Evolutionary conservation across 2,329 filamentous ascomycete genomes (phyloP).

Genomic region (Colletotrichum echinochloae): DNA sequence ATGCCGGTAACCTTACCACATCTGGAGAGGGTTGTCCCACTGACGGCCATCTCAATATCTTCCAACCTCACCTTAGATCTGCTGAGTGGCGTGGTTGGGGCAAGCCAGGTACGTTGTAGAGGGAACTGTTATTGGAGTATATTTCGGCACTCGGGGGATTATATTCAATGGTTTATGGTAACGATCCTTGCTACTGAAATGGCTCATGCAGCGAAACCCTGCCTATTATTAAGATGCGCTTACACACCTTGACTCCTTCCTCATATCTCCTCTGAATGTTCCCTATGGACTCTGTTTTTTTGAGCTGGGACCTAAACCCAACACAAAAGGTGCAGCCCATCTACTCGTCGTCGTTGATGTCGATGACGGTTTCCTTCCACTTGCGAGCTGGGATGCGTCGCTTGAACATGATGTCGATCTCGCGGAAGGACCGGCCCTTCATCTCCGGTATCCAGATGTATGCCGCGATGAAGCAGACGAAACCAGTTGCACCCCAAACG

Average conservation of each 20-base stretch:
- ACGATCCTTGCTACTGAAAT: background rate
- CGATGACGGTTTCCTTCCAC: constrained; percentile 66
- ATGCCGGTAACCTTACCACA: background rate
- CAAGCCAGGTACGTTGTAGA: background rate
- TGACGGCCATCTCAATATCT: too few species aligned
- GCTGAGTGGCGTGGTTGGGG: too few species aligned
- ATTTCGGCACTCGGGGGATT: background rate
- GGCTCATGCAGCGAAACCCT: background rate
- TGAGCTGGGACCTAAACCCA: background rate
- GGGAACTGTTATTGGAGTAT: background rate
- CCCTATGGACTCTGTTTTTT: background rate
- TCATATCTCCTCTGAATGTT: background rate
- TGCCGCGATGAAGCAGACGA: constrained; percentile 64
- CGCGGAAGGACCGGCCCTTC: constrained; percentile 68
- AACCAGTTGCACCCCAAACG: constrained; percentile 68
- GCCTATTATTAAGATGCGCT: background rate
- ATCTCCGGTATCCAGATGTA: constrained; percentile 66
- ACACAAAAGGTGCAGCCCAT: constrained; percentile 23
- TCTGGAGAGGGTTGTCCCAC: background rate
- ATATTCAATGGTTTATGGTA: background rate
- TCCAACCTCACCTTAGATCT: background rate
- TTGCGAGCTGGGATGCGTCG: constrained; percentile 65
- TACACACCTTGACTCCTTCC: background rate
- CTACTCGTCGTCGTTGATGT: constrained; percentile 73
- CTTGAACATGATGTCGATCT: constrained; percentile 71